phyloP scores from a whole-genome alignment of 2,329 filamentous ascomycete species.

The Ceratocystiopsis sp. region DNA sequence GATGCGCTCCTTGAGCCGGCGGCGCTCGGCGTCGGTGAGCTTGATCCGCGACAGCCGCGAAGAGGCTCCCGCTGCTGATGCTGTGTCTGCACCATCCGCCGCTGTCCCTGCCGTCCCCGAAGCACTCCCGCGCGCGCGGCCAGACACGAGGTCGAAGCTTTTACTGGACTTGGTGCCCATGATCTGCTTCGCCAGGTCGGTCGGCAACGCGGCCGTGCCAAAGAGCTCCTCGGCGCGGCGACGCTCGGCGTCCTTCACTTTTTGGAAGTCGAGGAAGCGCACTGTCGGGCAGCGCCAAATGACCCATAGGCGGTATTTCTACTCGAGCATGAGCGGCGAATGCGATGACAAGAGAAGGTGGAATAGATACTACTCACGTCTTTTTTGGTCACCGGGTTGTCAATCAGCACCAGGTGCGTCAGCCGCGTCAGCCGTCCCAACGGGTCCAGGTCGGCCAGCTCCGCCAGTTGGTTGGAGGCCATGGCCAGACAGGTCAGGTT shows the following conservation, averaged over 20 bases:
- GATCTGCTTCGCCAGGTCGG: constrained; percentile 63
- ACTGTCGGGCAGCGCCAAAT: constrained; percentile 74
- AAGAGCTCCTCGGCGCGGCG: constrained; percentile 64
- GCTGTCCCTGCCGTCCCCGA: constrained; percentile 4
- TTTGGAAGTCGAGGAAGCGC: constrained; percentile 81
- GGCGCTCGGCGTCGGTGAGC: constrained; percentile 76
- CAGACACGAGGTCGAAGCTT: constrained; percentile 42
- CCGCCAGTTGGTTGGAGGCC: constrained; percentile 62
- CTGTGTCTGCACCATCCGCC: constrained; percentile 14
- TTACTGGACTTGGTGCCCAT: constrained; percentile 62
- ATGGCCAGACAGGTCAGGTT: constrained; percentile 70
- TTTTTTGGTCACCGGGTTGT: constrained; percentile 83
- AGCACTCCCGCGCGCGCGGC: constrained; percentile 22
- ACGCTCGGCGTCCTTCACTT: constrained; percentile 78
- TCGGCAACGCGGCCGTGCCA: constrained; percentile 61
- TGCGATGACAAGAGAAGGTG: neutral
- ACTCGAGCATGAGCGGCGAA: neutral
- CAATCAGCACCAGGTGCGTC: constrained; percentile 64
- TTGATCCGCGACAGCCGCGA: constrained; percentile 62
- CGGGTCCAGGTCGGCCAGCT: constrained; percentile 79
- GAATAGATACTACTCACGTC: constrained; percentile 45
- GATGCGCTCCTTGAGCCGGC: constrained; percentile 72
- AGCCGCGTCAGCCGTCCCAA: constrained; percentile 50
- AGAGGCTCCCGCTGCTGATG: constrained; percentile 20
- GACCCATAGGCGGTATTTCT: constrained; percentile 88